Evolutionary conservation across 2,329 filamentous ascomycete genomes (phyloP).

Genomic region (Sarocladiaceae sp.): DNA sequence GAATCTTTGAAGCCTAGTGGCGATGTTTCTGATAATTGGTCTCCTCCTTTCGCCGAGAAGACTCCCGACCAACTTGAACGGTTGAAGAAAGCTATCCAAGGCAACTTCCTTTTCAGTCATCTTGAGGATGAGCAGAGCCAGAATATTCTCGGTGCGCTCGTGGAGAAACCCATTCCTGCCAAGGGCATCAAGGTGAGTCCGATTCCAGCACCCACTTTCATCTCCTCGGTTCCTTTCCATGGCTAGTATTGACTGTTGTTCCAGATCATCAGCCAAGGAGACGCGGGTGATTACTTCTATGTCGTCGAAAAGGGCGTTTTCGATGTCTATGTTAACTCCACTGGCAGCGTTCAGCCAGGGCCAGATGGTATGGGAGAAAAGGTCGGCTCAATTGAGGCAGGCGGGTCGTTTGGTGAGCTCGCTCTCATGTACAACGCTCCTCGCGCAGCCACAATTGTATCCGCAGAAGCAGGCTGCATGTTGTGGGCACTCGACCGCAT

Average conservation of each 20-base stretch:
- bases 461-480: conserved; percentile 70
- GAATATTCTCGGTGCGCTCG: conserved; percentile 83
- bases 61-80: conserved; percentile 74
- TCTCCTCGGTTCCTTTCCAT: neutral
- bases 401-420: conserved; percentile 93
- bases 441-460: conserved; percentile 89
- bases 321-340: conserved; percentile 82
- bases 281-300: conserved; percentile 96
- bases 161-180: conserved; percentile 92
- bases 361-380: conserved; percentile 77
- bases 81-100: conserved; percentile 74
- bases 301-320: conserved; percentile 89
- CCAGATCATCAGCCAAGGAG: conserved; percentile 90
- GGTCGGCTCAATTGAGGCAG: conserved; percentile 77
- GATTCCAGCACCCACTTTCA: too few relatives aligned
- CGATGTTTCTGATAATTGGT: conserved; percentile 76
- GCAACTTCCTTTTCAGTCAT: conserved; percentile 92
- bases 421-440: conserved; percentile 99
- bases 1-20: conserved; percentile 90
- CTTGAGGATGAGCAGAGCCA: conserved; percentile 88
- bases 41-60: conserved; percentile 81
- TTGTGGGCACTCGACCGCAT: conserved; percentile 94
- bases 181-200: conserved; percentile 67
- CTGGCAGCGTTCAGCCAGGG: conserved; percentile 74
- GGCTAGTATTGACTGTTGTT: neutral